Evolutionary conservation across 257 asterid species (phyloP).

Genomic region (Fraxinus anomala): DNA sequence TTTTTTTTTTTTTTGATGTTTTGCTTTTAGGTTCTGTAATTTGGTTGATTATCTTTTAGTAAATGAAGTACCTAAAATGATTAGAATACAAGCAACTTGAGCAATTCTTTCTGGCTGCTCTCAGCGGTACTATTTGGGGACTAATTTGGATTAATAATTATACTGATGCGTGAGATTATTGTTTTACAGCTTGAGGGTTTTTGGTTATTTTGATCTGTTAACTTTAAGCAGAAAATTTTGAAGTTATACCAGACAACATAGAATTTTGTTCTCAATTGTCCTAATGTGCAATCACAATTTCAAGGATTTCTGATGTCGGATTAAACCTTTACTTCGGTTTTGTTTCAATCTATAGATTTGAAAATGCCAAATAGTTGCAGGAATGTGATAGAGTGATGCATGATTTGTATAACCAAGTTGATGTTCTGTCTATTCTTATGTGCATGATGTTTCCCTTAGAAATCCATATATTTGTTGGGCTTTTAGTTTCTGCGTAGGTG

Average conservation of each 20-base stretch:
- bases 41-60: not conserved
- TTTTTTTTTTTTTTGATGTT: not conserved
- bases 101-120: not conserved
- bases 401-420: not conserved
- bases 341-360: not conserved
- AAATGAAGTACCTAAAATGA: not conserved
- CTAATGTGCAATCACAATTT: no score
- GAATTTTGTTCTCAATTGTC: not conserved
- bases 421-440: not conserved
- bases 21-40: not conserved
- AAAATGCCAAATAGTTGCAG: not conserved
- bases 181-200: not conserved
- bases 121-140: not conserved
- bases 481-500: not conserved
- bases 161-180: not conserved
- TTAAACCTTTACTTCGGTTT: not conserved
- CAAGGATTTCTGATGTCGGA: not conserved
- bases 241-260: not conserved
- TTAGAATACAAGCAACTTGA: not conserved
- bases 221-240: not conserved
- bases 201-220: not conserved
- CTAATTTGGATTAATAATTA: not conserved
- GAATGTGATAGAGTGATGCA: not conserved
- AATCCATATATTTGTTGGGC: not conserved
- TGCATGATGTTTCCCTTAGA: not conserved